phyloP scores from a whole-genome alignment of 495 filamentous ascomycete species.

The Astrocystis sublimbata region DNA sequence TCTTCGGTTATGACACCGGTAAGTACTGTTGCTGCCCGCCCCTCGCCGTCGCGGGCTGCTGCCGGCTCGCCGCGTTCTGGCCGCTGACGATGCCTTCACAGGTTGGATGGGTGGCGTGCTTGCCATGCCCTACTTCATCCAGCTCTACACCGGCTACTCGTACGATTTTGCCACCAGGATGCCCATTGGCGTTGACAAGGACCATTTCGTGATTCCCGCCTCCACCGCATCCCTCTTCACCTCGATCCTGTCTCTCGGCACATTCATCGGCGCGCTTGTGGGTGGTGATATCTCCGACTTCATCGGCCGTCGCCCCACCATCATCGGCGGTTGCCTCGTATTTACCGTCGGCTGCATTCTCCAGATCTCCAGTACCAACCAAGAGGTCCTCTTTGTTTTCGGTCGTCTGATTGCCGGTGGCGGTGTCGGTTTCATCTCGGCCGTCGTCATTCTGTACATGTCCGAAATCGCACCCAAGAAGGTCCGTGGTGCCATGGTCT shows the following conservation, averaged over 20 bases:
- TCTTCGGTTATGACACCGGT: slow-evolving; percentile 60
- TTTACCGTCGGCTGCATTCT: slow-evolving; percentile 61
- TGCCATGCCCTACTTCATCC: slow-evolving; percentile 50
- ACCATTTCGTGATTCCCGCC: slow-evolving; percentile 47
- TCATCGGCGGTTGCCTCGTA: slow-evolving; percentile 59
- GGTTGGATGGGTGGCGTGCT: slow-evolving; percentile 60
- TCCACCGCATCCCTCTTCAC: slow-evolving; percentile 60
- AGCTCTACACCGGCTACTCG: slow-evolving; percentile 44
- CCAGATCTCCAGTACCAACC: slow-evolving; percentile 58
- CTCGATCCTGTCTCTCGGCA: slow-evolving; percentile 66
- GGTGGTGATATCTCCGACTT: slow-evolving; percentile 63
- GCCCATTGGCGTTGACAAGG: slow-evolving; percentile 39
- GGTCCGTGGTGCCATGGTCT: slow-evolving; percentile 68
- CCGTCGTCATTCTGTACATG: slow-evolving; percentile 71
- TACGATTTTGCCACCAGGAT: slow-evolving; percentile 52
- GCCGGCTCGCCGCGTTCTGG: not conserved
- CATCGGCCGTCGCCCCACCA: slow-evolving; percentile 61
- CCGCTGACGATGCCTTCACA: slow-evolving; percentile 61
- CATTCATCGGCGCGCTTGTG: slow-evolving; percentile 66
- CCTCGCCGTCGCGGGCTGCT: slow-evolving; percentile 21
- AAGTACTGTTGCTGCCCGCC: no score
- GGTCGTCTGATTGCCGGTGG: slow-evolving; percentile 65
- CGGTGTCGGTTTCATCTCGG: slow-evolving; percentile 57
- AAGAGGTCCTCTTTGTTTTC: slow-evolving; percentile 64
- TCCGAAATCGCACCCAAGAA: slow-evolving; percentile 65